These are phyloP conservation scores for Coemansia erecta DNA, from an alignment of 192 early-diverging fungal species.

Conservation along the genomic window DNA sequence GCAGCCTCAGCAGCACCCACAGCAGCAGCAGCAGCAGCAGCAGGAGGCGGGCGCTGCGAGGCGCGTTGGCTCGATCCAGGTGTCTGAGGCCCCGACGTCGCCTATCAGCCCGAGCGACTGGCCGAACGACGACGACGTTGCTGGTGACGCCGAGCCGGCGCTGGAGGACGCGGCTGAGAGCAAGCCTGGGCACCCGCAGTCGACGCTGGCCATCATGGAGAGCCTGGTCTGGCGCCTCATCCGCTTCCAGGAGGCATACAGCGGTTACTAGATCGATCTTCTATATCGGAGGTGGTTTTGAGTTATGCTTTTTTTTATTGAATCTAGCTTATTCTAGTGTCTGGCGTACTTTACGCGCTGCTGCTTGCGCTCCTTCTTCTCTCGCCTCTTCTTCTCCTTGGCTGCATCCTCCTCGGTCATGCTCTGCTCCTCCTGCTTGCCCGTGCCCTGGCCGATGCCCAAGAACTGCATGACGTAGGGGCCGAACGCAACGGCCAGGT, in stretches of 20 bases:
- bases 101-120: conserved; percentile 46
- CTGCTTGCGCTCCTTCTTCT: conserved; percentile 54
- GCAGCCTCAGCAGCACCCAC: background rate
- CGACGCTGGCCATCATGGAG: conserved; percentile 48
- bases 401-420: conserved; percentile 16
- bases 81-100: conserved; percentile 47
- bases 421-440: background rate
- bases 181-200: conserved; percentile 14
- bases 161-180: background rate
- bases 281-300: no score
- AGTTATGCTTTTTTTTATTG: no score
- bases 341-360: conserved; percentile 37
- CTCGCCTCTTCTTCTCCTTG: conserved; percentile 35
- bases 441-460: background rate
- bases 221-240: conserved; percentile 48
- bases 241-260: conserved; percentile 48
- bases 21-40: conserved; percentile 1
- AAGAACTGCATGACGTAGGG: conserved; percentile 34
- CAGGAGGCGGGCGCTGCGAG: no score
- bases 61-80: background rate
- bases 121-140: conserved; percentile 32
- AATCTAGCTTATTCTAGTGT: no score
- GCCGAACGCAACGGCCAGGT: conserved; percentile 23
- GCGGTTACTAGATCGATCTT: no score
- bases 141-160: background rate